Base-by-base conservation (phyloP, 495 filamentous ascomycete genomes). In the Extremus antarcticus region DNA sequence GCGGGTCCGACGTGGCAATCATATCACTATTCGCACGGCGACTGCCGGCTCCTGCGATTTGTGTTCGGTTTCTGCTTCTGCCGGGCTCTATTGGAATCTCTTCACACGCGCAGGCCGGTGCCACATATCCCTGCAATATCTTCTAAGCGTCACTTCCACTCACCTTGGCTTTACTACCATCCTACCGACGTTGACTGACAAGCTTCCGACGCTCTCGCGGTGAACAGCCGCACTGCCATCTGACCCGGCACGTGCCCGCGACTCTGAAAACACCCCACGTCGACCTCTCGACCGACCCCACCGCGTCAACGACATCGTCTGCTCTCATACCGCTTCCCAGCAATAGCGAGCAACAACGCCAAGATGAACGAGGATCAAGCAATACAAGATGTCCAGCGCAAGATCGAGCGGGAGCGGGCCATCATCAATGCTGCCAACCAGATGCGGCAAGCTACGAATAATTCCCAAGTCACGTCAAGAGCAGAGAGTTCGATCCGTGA, bases 341-440 rank as follows among this genome's bases (percentile, higher is more conserved):
- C 7, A 21, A 3, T 7, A n/a, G 41, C 41, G 17, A 45, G 46
- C 46, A 48, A 24, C 29, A 43, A 35, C 53, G 53, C 50, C 61
- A 61, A 29, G 45, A 83, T 82, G 75, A 72, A 72, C 60, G 79
- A 87, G 70, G 88, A 94, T 63, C 85, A 90, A 64, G 81, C 86
- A 63, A 81, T 91, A 73, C 79, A 77, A 72, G 86, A 90, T 73
- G 87, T 97, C 75, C 81, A 85, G 74, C 85, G 82, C 73, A 97
- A 99, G 87, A 96, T 97, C 72, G 89, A 96, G 77, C 81, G 92
- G 69, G 94, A 99, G 71, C 90, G 91, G 77, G 85, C 85, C 63
- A 81, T 99, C 61, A 92, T 99, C 77, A 84, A 87, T 70, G 90
- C 87, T 61, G 94, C 94, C 50, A 88, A 88, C 67, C 79, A 85